phyloP scores from a whole-genome alignment of 2,329 filamentous ascomycete species.

The Fusarium sp. region DNA sequence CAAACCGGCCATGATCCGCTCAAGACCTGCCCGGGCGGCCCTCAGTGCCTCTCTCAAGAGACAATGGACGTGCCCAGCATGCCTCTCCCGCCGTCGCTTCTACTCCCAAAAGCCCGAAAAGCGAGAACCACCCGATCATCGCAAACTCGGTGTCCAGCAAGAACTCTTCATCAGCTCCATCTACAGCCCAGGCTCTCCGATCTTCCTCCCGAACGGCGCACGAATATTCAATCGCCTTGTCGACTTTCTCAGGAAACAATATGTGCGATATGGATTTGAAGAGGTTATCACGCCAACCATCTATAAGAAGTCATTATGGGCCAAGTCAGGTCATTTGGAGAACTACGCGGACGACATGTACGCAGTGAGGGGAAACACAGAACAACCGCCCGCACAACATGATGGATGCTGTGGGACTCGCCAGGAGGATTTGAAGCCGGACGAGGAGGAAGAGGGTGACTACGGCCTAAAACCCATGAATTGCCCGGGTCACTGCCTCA shows the following conservation, averaged over 20 bases:
- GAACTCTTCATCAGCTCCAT: constrained; percentile 84
- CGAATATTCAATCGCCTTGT: constrained; percentile 88
- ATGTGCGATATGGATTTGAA: constrained; percentile 86
- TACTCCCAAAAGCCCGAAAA: constrained; percentile 53
- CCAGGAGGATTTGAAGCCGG: constrained; percentile 40
- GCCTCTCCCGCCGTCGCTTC: constrained; percentile 50
- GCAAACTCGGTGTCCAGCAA: constrained; percentile 74
- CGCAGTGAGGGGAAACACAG: constrained; percentile 74
- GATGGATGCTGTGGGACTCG: constrained; percentile 54
- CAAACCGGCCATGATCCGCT: constrained; percentile 52
- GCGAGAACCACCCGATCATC: constrained; percentile 67
- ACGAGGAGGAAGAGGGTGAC: constrained; percentile 76
- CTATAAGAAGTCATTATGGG: constrained; percentile 91
- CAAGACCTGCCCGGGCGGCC: constrained; percentile 43
- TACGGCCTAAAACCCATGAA: constrained; percentile 95
- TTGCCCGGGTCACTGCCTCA: constrained; percentile 88
- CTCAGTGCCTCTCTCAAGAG: constrained; percentile 34
- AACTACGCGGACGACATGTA: constrained; percentile 97
- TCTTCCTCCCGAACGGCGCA: constrained; percentile 86
- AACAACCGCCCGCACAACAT: constrained; percentile 26
- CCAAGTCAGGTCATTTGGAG: constrained; percentile 87
- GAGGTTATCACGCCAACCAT: constrained; percentile 93
- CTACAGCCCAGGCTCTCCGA: constrained; percentile 88
- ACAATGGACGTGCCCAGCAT: constrained; percentile 55
- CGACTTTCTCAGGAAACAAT: constrained; percentile 86